These are phyloP conservation scores for Thielaviopsis ethacetica DNA, from an alignment of 2,329 filamentous ascomycete genomes.

Conservation along the genomic window DNA sequence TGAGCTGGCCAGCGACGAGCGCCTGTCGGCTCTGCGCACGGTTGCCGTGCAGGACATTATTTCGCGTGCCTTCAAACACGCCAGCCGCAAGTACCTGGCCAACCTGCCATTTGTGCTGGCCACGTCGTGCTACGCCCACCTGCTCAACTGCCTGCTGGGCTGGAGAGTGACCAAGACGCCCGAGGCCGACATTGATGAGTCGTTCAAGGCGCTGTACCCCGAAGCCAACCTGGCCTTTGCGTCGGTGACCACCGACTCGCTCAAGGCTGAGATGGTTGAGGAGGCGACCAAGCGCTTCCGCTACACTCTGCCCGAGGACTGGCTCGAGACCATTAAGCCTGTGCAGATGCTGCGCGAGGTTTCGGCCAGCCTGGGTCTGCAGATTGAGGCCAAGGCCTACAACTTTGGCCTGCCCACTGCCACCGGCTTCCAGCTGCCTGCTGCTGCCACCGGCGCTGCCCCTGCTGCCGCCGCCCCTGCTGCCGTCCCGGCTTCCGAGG, in stretches of 20 bases:
- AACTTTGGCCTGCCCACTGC: constrained; percentile 17
- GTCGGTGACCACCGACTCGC: constrained; percentile 54
- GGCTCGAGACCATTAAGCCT: constrained; percentile 51
- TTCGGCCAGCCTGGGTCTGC: constrained; percentile 74
- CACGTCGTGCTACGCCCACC: constrained; percentile 64
- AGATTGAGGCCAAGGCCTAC: constrained; percentile 56
- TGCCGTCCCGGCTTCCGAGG: constrained; percentile 25
- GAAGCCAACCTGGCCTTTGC: constrained; percentile 73
- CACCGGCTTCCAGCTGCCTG: constrained; percentile 9
- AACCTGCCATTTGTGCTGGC: constrained; percentile 65
- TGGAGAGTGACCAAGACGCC: constrained; percentile 61
- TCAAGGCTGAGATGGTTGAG: constrained; percentile 52
- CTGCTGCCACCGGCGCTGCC: constrained; percentile 19
- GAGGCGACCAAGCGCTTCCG: constrained; percentile 63
- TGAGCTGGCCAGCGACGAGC: constrained; percentile 45
- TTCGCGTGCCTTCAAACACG: constrained; percentile 88
- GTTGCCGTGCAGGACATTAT: constrained; percentile 86
- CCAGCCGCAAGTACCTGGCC: constrained; percentile 62
- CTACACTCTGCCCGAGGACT: constrained; percentile 52
- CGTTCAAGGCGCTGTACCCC: constrained; percentile 58
- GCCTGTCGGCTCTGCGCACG: constrained; percentile 59
- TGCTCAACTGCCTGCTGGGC: constrained; percentile 87
- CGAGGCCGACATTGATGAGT: constrained; percentile 57
- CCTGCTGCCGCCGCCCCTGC: constrained; percentile 21
- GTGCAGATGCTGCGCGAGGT: constrained; percentile 81